Base-by-base conservation (phyloP, 2,329 filamentous ascomycete species). In the Nigrospora sphaerica region DNA sequence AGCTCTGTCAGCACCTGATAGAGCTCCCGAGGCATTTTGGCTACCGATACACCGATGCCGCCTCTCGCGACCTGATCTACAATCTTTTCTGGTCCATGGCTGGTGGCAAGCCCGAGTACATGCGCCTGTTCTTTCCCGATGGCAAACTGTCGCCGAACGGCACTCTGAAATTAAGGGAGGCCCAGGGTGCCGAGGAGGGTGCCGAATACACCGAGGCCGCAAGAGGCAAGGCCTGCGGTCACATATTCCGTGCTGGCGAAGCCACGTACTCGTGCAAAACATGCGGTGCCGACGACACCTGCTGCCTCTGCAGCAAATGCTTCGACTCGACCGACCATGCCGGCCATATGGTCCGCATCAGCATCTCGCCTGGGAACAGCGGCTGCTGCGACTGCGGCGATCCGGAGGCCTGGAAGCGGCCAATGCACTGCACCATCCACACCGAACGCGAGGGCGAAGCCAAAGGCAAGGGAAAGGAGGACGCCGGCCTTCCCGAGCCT, bases 361-460 rank as follows among this genome's bases (percentile, higher is more conserved):
- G 78, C 48, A 83, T 95, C 40, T 95, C 90, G 1, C 81, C 86
- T 3, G 92, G 92, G 7, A 95, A 96, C 62, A 93, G 86, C 60
- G 92, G 92, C 39, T 97, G 95, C 70, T 98, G 93, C 66, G 93
- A 98, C 67, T 98, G 93, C 62, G 93, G 93, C 49, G 93, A 98
- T 62, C 81, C 86, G 17, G 95, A 98, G 66, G 95, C 93, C 12
- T 98, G 95, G 92, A 83, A 83, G 62, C 74, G 82, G 41, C 90
- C 91, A 38, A 77, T 97, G 53, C 84, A 88, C 62, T 98, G 93
- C 71, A 92, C 90, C 33, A 97, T 98, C 59, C 93, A 98, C 63
- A 92, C 89, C 37, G 75, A 83, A 52, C 75, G 67, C 62, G 69
- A 65, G n/a, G 61, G 71, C 39, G 64, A 63, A 16, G 64, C 67